Conservation (phyloP, 2,329 filamentous ascomycete species). For the Colletotrichum tofieldiae region DNA sequence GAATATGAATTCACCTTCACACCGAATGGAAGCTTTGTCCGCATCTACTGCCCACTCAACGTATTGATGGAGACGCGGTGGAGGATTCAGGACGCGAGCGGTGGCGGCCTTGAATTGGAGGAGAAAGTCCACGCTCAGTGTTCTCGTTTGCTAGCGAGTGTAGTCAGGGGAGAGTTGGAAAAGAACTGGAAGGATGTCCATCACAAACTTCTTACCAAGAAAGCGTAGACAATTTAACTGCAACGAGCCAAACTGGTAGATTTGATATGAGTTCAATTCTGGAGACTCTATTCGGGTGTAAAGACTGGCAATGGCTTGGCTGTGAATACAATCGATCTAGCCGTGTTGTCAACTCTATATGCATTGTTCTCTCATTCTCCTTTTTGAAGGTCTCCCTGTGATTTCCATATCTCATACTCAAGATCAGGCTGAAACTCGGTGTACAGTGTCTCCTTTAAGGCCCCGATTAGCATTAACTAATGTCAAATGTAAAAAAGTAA, state of each 20-base stretch:
- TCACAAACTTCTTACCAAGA: conserved; percentile 56
- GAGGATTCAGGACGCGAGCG: conserved; percentile 53
- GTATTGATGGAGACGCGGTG: conserved; percentile 69
- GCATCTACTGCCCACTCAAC: conserved; percentile 65
- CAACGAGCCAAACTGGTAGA: no score
- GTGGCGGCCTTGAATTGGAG: conserved; percentile 58
- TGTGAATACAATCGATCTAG: no score
- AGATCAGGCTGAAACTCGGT: conserved; percentile 55
- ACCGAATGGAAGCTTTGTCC: conserved; percentile 65
- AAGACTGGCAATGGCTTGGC: no score
- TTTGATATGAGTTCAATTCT: no score
- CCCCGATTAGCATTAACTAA: not conserved
- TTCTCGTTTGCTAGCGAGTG: conserved; percentile 63
- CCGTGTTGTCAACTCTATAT: no score
- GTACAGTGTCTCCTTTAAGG: conserved; percentile 50
- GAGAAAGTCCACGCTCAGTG: conserved; percentile 66
- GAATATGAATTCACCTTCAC: conserved; percentile 68
- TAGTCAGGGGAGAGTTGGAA: conserved; percentile 67
- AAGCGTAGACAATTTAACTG: not conserved
- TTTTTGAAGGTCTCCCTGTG: conserved; percentile 44
- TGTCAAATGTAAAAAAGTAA: fast-evolving
- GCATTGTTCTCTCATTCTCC: not conserved
- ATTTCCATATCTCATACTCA: conserved; percentile 53
- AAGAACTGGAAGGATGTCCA: conserved; percentile 67
- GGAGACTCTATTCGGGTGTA: no score